Evolutionary conservation across 768 basidiomycete species (phyloP).

Genomic region (Pleurotus djamor): DNA sequence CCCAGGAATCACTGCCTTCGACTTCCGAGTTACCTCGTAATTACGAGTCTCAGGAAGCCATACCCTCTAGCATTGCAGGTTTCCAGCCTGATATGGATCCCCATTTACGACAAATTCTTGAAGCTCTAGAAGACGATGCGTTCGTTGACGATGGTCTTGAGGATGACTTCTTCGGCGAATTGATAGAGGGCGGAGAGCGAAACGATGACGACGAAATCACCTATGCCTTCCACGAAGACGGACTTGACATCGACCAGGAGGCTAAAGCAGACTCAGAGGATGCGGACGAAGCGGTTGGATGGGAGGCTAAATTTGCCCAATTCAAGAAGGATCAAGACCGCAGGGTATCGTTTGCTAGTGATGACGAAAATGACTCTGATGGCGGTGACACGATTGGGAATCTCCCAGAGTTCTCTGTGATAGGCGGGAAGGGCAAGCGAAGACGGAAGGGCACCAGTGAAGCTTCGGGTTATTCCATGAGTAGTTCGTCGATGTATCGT

Average conservation of each 20-base stretch:
- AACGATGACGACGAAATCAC: conserved; percentile 55
- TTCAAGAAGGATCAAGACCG: conserved; percentile 61
- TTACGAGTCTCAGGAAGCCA: conserved; percentile 72
- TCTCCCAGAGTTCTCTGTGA: conserved; percentile 72
- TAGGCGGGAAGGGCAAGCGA: conserved; percentile 71
- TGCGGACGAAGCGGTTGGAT: conserved; percentile 35
- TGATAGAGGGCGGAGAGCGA: conserved; percentile 73
- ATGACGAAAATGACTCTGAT: conserved; percentile 62
- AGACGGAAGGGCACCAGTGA: conserved; percentile 75
- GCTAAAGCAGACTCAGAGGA: conserved; percentile 16
- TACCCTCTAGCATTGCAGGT: conserved; percentile 83
- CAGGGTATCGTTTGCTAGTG: conserved; percentile 29
- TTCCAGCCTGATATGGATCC: conserved; percentile 97
- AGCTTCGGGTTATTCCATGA: conserved; percentile 96
- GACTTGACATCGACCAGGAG: conserved; percentile 38
- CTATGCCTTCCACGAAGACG: conserved; percentile 56
- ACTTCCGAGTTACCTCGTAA: conserved; percentile 69
- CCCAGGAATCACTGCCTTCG: conserved; percentile 72
- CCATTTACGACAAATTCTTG: conserved; percentile 86
- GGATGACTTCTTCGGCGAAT: conserved; percentile 75
- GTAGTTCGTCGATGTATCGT: conserved; percentile 92
- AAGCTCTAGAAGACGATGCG: conserved; percentile 94
- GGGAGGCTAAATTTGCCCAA: conserved; percentile 79
- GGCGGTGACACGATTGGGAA: conserved; percentile 79
- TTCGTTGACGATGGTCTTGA: conserved; percentile 79